Percentiles rank a stretch among this genome's conserved stretches.
These are phyloP conservation scores for Ceratobasidium papillatum DNA, from an alignment of 1,284 basidiomycete genomes.

Conservation along the genomic window DNA sequence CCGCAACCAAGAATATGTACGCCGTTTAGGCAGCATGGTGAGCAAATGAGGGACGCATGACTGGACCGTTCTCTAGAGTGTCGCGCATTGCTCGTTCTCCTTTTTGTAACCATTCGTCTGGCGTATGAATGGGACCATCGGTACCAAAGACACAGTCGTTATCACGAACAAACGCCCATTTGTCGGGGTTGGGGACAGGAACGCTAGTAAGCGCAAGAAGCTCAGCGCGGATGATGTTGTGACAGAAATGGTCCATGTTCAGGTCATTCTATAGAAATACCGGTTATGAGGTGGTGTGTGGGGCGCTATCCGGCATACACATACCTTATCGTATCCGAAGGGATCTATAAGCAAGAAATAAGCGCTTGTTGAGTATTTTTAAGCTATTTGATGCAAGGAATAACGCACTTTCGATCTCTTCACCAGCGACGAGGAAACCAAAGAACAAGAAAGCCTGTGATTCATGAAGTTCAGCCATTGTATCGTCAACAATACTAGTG, in stretches of 20 bases:
- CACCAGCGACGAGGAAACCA: conserved; percentile 51
- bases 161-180: conserved; percentile 49
- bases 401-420: conserved; percentile 43
- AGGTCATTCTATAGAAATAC: conserved; percentile 41
- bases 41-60: not conserved
- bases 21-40: not conserved
- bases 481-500: not conserved
- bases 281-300: not conserved
- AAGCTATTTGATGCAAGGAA: conserved; percentile 33
- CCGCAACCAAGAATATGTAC: not conserved
- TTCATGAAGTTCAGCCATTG: conserved; percentile 29
- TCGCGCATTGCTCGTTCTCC: conserved; percentile 39
- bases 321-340: conserved; percentile 51
- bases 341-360: conserved; percentile 50
- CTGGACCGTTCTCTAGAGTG: not conserved
- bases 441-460: conserved; percentile 53
- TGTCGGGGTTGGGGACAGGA: conserved; percentile 47
- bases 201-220: conserved; percentile 51
- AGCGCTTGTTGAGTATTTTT: conserved; percentile 41
- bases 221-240: conserved; percentile 53
- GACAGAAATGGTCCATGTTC: conserved; percentile 49
- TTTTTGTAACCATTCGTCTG: conserved; percentile 39
- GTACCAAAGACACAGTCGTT: conserved; percentile 44
- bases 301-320: not conserved
- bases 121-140: conserved; percentile 19